A percentile compares a stretch with the other conserved stretches of the same genome.
These are phyloP conservation scores for Ophiostoma triangulosporum DNA, from an alignment of 2,329 filamentous ascomycete species.

Conservation along the genomic window DNA sequence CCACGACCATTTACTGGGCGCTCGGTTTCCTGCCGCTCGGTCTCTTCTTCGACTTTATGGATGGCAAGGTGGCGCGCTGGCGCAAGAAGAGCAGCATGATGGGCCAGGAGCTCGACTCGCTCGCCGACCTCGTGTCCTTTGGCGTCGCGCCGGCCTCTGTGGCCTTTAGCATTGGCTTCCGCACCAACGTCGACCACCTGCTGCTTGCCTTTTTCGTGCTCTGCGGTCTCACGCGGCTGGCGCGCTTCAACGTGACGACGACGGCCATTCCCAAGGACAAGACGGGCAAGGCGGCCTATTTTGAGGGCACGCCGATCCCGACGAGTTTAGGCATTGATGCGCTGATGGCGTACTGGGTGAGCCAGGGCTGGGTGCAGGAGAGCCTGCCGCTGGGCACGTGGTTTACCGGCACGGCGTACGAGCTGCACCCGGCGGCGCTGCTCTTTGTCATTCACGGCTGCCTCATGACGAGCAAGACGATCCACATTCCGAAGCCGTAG, in stretches of 20 bases:
- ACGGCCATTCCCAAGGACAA: slow-evolving; percentile 81
- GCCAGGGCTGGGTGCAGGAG: slow-evolving; percentile 64
- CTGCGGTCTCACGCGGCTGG: slow-evolving; percentile 82
- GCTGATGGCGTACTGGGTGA: slow-evolving; percentile 83
- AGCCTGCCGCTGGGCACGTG: slow-evolving; percentile 64
- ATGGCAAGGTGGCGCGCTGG: slow-evolving; percentile 93
- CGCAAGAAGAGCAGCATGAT: slow-evolving; percentile 93
- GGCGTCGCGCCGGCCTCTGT: slow-evolving; percentile 78
- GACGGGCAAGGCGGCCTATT: slow-evolving; percentile 83
- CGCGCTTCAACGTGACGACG: slow-evolving; percentile 95
- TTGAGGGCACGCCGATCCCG: slow-evolving; percentile 93
- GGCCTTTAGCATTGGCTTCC: slow-evolving; percentile 80
- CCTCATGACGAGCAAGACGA: slow-evolving; percentile 87
- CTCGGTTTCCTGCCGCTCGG: slow-evolving; percentile 82
- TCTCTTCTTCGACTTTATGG: slow-evolving; percentile 95
- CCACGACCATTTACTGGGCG: slow-evolving; percentile 62
- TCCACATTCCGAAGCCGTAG: slow-evolving; percentile 83
- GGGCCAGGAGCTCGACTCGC: slow-evolving; percentile 92
- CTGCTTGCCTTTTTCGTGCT: slow-evolving; percentile 80
- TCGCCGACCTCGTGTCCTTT: slow-evolving; percentile 93
- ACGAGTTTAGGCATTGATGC: slow-evolving; percentile 70
- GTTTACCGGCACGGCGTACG: slow-evolving; percentile 52
- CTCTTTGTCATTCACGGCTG: slow-evolving; percentile 84
- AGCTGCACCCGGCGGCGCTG: slow-evolving; percentile 71
- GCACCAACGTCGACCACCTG: slow-evolving; percentile 70